Percentiles rank a stretch among this genome's conserved stretches.
These are phyloP conservation scores for Russula sp. DNA, from an alignment of 768 basidiomycete genomes.

Conservation along the genomic window DNA sequence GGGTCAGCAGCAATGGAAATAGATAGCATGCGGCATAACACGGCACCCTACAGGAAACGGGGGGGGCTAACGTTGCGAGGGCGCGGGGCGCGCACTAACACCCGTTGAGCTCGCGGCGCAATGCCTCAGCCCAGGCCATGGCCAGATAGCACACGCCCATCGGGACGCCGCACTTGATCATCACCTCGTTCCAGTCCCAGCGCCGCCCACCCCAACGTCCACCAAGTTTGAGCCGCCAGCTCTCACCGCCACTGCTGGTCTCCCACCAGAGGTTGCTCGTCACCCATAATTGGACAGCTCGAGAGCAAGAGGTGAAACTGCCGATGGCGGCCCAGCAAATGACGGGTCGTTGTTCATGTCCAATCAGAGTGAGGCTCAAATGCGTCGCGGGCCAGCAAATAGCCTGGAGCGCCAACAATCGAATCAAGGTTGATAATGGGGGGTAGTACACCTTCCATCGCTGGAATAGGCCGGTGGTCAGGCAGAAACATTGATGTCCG, in stretches of 20 bases:
- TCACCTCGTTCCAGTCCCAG: conserved; percentile 80
- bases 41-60: conserved; percentile 5
- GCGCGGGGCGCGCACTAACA: conserved; percentile 14
- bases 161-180: conserved; percentile 63
- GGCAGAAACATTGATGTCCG: conserved; percentile 79
- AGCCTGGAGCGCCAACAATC: conserved; percentile 86
- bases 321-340: conserved; percentile 87
- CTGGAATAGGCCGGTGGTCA: conserved; percentile 83
- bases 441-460: conserved; percentile 93
- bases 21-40: background rate
- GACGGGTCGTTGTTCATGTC: conserved; percentile 65
- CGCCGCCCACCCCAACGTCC: conserved; percentile 52
- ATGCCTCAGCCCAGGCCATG: conserved; percentile 64
- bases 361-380: conserved; percentile 70
- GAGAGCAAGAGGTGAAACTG: conserved; percentile 77
- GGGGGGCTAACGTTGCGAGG: conserved; percentile 4
- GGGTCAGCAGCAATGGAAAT: background rate
- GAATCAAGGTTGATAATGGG: conserved; percentile 80
- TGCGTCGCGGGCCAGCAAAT: conserved; percentile 97
- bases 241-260: conserved; percentile 11
- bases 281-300: conserved; percentile 91
- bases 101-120: conserved; percentile 36
- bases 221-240: conserved; percentile 24
- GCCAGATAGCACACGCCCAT: conserved; percentile 69
- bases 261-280: conserved; percentile 68